These are phyloP conservation scores for Taphrina pruni DNA, from an alignment of 1,139 yeast genomes.

Conservation along the genomic window DNA sequence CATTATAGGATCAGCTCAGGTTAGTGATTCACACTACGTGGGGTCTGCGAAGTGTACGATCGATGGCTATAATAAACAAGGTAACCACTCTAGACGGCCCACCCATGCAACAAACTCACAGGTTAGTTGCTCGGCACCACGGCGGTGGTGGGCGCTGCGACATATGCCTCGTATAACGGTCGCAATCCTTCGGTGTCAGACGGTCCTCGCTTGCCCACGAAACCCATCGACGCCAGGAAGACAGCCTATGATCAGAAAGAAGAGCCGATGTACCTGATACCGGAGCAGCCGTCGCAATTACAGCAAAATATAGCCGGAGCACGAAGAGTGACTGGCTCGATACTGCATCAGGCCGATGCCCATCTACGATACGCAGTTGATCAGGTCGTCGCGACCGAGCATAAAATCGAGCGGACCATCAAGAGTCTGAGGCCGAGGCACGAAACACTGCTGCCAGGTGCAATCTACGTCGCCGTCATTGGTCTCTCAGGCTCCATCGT, in stretches of 20 bases:
- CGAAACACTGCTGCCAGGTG: slow-evolving; percentile 42
- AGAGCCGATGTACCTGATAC: slow-evolving; percentile 29
- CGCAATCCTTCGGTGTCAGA: slow-evolving; percentile 20
- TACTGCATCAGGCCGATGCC: slow-evolving; percentile 25
- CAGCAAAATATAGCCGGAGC: slow-evolving; percentile 22
- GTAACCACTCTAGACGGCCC: neutral
- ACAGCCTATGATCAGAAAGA: slow-evolving; percentile 33
- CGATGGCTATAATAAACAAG: neutral
- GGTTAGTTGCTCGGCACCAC: slow-evolving; percentile 21
- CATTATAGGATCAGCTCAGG: too few species aligned
- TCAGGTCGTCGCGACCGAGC: slow-evolving; percentile 39
- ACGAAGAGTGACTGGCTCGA: slow-evolving; percentile 14
- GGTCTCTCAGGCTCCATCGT: slow-evolving; percentile 43
- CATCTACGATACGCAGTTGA: slow-evolving; percentile 31
- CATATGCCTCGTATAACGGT: slow-evolving; percentile 21
- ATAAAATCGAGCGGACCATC: slow-evolving; percentile 33
- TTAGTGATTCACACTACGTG: too few species aligned
- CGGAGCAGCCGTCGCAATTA: slow-evolving; percentile 28
- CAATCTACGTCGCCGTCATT: slow-evolving; percentile 38
- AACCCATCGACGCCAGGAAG: slow-evolving; percentile 13
- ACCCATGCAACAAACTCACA: neutral
- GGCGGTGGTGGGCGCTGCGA: slow-evolving; percentile 20
- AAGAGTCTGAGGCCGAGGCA: slow-evolving; percentile 36
- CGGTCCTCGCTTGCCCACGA: slow-evolving; percentile 24
- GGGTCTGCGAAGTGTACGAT: too few species aligned